phyloP scores from a whole-genome alignment of 768 basidiomycete genomes.

The Dioszegia crocea region DNA sequence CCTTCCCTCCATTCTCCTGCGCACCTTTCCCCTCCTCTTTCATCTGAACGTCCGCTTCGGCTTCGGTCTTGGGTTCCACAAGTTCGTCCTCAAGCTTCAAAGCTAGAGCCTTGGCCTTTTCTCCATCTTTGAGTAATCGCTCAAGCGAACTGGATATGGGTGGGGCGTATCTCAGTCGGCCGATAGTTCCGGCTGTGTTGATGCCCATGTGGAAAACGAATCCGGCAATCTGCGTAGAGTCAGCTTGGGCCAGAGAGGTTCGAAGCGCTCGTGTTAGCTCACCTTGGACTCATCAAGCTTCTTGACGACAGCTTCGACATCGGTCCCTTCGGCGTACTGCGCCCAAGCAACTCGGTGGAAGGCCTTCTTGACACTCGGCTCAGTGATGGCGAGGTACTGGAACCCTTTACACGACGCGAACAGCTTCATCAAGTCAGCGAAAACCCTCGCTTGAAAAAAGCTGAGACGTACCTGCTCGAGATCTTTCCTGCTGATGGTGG shows the following conservation, averaged over 20 bases:
- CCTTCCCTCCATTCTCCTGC: slow-evolving; percentile 39
- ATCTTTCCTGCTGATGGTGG: slow-evolving; percentile 81
- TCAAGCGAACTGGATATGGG: slow-evolving; percentile 75
- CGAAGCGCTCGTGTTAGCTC: slow-evolving; percentile 13
- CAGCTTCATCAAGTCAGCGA: slow-evolving; percentile 54
- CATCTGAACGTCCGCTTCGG: slow-evolving; percentile 15
- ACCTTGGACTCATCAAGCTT: slow-evolving; percentile 85
- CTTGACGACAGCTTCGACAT: slow-evolving; percentile 68
- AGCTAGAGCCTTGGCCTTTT: slow-evolving; percentile 68
- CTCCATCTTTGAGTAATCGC: slow-evolving; percentile 73
- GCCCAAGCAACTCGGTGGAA: slow-evolving; percentile 95
- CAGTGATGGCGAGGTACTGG: slow-evolving; percentile 81
- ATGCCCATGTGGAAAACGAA: slow-evolving; percentile 84
- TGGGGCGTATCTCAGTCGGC: slow-evolving; percentile 73
- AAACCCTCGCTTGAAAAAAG: background rate
- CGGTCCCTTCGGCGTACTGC: slow-evolving; percentile 75
- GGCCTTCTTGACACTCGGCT: slow-evolving; percentile 85
- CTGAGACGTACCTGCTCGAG: slow-evolving; percentile 72
- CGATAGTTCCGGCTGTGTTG: slow-evolving; percentile 62
- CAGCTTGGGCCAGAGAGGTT: background rate
- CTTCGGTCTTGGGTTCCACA: slow-evolving; percentile 2
- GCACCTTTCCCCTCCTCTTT: slow-evolving; percentile 19
- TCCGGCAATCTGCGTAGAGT: slow-evolving; percentile 68
- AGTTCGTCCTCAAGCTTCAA: slow-evolving; percentile 68
- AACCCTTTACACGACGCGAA: slow-evolving; percentile 74